Percentiles rank a stretch among this genome's conserved stretches.
These are phyloP conservation scores for Lachnellula willkommii DNA, from an alignment of 2,329 filamentous ascomycete genomes.

Conservation along the genomic window DNA sequence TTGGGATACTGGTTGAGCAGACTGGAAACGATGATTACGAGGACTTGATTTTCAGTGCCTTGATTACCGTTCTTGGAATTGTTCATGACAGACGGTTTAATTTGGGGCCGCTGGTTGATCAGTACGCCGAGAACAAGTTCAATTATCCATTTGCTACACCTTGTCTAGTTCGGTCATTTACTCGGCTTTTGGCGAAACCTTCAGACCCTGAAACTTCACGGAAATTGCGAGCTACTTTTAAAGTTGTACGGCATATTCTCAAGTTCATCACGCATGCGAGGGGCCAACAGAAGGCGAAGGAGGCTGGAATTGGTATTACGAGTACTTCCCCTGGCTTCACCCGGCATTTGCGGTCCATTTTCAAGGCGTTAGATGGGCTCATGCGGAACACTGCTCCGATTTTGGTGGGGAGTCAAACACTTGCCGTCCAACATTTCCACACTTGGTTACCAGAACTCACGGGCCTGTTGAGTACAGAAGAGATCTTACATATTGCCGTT, in stretches of 20 bases:
- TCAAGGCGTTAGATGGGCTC: slow-evolving; percentile 81
- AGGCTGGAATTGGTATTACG: slow-evolving; percentile 79
- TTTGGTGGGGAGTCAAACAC: slow-evolving; percentile 86
- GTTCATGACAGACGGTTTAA: slow-evolving; percentile 94
- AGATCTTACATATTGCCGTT: slow-evolving; percentile 85
- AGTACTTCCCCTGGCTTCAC: slow-evolving; percentile 69
- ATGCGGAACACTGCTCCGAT: slow-evolving; percentile 84
- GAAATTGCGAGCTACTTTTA: slow-evolving; percentile 84
- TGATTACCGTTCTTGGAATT: slow-evolving; percentile 87
- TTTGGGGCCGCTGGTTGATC: slow-evolving; percentile 80
- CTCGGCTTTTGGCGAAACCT: slow-evolving; percentile 73
- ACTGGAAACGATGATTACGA: slow-evolving; percentile 90
- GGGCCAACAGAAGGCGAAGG: slow-evolving; percentile 81
- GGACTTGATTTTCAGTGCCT: slow-evolving; percentile 82
- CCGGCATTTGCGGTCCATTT: slow-evolving; percentile 77
- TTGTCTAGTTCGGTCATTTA: slow-evolving; percentile 81
- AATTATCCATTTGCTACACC: slow-evolving; percentile 90
- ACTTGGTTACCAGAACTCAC: slow-evolving; percentile 92
- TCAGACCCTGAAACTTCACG: slow-evolving; percentile 78
- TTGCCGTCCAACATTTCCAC: slow-evolving; percentile 94
- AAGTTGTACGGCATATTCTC: slow-evolving; percentile 86
- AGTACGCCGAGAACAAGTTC: slow-evolving; percentile 83
- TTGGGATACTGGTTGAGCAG: slow-evolving; percentile 85
- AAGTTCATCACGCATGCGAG: slow-evolving; percentile 92
- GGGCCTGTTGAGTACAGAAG: slow-evolving; percentile 69